phyloP scores from a whole-genome alignment of 768 basidiomycete species.

The Suillus ampliporus region DNA sequence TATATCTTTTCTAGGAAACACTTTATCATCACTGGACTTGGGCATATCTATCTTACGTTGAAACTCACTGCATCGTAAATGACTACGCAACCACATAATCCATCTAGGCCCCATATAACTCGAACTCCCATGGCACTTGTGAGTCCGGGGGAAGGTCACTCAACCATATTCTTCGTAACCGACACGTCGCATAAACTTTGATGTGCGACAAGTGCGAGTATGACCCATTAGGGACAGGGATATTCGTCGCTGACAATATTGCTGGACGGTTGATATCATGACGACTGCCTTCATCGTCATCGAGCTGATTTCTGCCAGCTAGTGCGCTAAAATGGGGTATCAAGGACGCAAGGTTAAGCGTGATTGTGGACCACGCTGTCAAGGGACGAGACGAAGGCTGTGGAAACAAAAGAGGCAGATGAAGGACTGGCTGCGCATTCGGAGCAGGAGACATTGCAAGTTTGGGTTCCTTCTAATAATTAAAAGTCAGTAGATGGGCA shows the following conservation, averaged over 20 bases:
- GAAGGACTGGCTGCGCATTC: constrained; percentile 59
- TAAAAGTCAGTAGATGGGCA: constrained; percentile 10
- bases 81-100: neutral
- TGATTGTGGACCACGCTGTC: constrained; percentile 73
- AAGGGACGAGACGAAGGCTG: constrained; percentile 56
- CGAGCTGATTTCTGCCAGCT: constrained; percentile 36
- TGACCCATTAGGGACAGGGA: constrained; percentile 51
- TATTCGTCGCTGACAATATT: constrained; percentile 21
- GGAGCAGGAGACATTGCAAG: constrained; percentile 43
- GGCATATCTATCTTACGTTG: neutral
- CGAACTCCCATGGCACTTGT: constrained; percentile 76
- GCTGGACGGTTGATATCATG: constrained; percentile 11
- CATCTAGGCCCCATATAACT: constrained; percentile 56
- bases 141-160: constrained; percentile 58
- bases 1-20: neutral
- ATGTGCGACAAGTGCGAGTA: constrained; percentile 75
- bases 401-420: constrained; percentile 75
- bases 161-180: constrained; percentile 80
- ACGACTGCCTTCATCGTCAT: constrained; percentile 22
- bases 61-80: neutral
- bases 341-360: constrained; percentile 62
- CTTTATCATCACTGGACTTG: neutral
- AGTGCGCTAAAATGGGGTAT: constrained; percentile 65
- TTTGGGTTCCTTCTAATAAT: constrained; percentile 56
- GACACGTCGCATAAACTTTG: constrained; percentile 79